Evolutionary conservation across 2,329 filamentous ascomycete species (phyloP).

Genomic region (Trichoderma breve): DNA sequence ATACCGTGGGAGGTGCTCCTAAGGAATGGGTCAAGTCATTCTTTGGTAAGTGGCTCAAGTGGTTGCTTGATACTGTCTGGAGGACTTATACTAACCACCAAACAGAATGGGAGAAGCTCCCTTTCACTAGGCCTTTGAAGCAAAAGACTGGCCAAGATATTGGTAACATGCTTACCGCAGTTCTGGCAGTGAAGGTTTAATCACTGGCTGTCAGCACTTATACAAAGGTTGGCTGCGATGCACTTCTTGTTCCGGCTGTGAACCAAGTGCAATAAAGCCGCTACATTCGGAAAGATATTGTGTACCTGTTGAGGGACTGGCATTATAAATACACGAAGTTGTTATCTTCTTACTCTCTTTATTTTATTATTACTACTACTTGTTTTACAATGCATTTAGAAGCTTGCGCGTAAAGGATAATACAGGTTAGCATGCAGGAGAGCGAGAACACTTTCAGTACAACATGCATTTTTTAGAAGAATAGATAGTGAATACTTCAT

Average conservation of each 20-base stretch:
- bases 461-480: background rate
- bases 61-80: background rate
- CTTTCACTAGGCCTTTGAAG: background rate
- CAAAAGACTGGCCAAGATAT: slow-evolving; percentile 5
- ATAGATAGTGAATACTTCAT: background rate
- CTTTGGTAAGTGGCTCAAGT: background rate
- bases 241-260: background rate
- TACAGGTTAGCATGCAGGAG: background rate
- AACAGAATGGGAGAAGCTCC: background rate
- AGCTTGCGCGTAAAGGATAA: background rate
- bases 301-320: background rate
- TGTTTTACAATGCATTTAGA: background rate
- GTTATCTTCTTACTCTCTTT: background rate
- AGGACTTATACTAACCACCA: background rate
- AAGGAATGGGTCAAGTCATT: slow-evolving; percentile 10
- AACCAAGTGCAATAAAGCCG: background rate
- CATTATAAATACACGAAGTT: background rate
- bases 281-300: background rate
- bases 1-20: background rate
- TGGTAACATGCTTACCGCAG: background rate
- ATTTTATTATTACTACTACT: background rate
- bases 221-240: background rate
- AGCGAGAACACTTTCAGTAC: background rate
- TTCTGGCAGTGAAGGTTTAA: background rate
- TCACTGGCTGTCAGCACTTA: background rate